Evolutionary conservation across 2,329 filamentous ascomycete genomes (phyloP).

Genomic region (Chaetomium strumarium): DNA sequence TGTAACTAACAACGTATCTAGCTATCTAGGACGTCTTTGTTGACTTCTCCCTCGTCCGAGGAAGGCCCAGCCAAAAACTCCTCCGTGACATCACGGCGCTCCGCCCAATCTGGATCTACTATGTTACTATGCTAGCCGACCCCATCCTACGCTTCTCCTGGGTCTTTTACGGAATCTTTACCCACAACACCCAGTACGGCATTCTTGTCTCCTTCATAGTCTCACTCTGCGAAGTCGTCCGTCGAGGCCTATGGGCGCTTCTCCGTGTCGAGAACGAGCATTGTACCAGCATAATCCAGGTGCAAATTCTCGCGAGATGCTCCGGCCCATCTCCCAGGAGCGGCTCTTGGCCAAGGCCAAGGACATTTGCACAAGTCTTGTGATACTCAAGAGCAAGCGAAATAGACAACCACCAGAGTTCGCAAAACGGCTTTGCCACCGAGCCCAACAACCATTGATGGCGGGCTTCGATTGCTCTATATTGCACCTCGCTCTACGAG

Average conservation of each 20-base stretch:
- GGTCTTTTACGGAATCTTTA: slow-evolving; percentile 88
- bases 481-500: too few relatives aligned
- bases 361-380: too few relatives aligned
- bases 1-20: too few relatives aligned
- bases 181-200: slow-evolving; percentile 73
- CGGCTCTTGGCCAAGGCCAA: too few relatives aligned
- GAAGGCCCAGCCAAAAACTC: slow-evolving; percentile 58
- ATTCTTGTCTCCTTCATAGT: slow-evolving; percentile 76
- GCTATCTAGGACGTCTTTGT: slow-evolving; percentile 91
- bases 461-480: too few relatives aligned
- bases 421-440: too few relatives aligned
- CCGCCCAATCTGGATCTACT: slow-evolving; percentile 77
- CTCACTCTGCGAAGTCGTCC: slow-evolving; percentile 69
- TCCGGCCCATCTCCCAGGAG: too few relatives aligned
- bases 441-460: too few relatives aligned
- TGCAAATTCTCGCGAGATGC: slow-evolving; percentile 82
- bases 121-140: slow-evolving; percentile 74
- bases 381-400: too few relatives aligned
- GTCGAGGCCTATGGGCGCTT: slow-evolving; percentile 84
- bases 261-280: slow-evolving; percentile 98
- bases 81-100: slow-evolving; percentile 76
- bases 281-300: slow-evolving; percentile 79
- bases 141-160: slow-evolving; percentile 85
- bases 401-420: too few relatives aligned
- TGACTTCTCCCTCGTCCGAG: slow-evolving; percentile 90